Evolutionary conservation across 768 basidiomycete species (phyloP), one percentile per base, ranked within the genome.

Genomic region (Galerina marginata): DNA sequence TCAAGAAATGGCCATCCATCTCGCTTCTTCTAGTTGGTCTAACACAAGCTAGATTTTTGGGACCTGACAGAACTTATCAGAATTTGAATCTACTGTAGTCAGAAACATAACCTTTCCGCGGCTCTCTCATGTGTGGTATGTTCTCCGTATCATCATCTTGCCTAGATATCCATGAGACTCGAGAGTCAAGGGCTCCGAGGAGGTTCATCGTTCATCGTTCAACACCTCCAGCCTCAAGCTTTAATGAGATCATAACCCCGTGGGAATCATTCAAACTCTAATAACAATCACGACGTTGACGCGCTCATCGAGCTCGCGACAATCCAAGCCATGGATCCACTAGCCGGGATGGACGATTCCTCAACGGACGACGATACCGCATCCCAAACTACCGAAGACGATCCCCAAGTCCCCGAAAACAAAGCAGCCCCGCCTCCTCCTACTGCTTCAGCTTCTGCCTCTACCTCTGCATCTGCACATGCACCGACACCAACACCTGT

Each of bases 301-400:
- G 29, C 29, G 29, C 29, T 33, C 29, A 33, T 33, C 29, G 20
- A 20, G 20, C 20, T 2, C 20, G n/a, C n/a, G n/a, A n/a, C 20
- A 20, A 20, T 2, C 20, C 20, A 33, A 46, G 61, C 15, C 33
- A 81, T 83, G 81, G 79, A 81, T 69, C 76, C 79, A 47, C 66
- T 76, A 40, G 78, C 75, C 69, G 79, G 78, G 52, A 78, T 82
- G 72, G 82, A 82, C 61, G 82, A 82, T 59, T 83, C 82, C 14
- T 82, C 82, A 6, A 82, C 80, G 15, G 83, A 84, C 61, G 84
- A 83, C 62, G 83, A 92, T 66, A 86, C 84, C 33, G 87, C 88
- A 2, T 93, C 91, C 5, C 91, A 93, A 66, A 91, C 91, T 0
- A 93, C 92, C 3, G 92, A 93, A 74, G 92, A 93, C 63, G 92